These are phyloP conservation scores for Penicillium coffeae DNA, from an alignment of 495 filamentous ascomycete species.

Conservation along the genomic window DNA sequence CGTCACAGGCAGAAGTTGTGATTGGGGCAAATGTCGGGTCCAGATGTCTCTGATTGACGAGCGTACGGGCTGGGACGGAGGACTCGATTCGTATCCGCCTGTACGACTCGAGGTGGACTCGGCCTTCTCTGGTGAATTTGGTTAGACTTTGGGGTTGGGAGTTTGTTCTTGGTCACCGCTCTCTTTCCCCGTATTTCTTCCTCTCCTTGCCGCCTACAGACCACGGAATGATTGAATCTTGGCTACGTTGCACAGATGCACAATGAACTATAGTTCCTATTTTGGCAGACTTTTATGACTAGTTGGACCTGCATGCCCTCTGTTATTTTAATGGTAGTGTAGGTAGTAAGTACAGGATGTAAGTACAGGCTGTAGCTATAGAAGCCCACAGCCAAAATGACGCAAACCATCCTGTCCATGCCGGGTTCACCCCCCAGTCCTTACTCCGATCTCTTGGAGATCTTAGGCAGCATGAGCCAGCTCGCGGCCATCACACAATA, in stretches of 20 bases:
- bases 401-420: background rate
- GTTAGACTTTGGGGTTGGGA: too few species aligned
- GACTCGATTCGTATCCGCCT: conserved; percentile 1
- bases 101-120: too few species aligned
- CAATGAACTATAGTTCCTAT: too few species aligned
- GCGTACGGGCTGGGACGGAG: background rate
- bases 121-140: too few species aligned
- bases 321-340: too few species aligned
- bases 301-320: too few species aligned
- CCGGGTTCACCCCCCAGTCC: background rate
- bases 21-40: conserved; percentile 2
- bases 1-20: background rate
- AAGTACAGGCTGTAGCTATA: too few species aligned
- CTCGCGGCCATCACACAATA: conserved; percentile 66
- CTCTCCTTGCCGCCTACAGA: background rate
- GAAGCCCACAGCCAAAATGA: background rate
- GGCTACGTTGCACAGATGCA: background rate
- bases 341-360: too few species aligned
- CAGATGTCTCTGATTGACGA: conserved; percentile 5
- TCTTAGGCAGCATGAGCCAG: conserved; percentile 47
- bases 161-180: background rate
- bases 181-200: too few species aligned
- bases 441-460: conserved; percentile 30
- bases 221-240: background rate
- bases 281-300: too few species aligned